phyloP scores from a whole-genome alignment of 2,329 filamentous ascomycete genomes.

The Aspergillus tanneri region DNA sequence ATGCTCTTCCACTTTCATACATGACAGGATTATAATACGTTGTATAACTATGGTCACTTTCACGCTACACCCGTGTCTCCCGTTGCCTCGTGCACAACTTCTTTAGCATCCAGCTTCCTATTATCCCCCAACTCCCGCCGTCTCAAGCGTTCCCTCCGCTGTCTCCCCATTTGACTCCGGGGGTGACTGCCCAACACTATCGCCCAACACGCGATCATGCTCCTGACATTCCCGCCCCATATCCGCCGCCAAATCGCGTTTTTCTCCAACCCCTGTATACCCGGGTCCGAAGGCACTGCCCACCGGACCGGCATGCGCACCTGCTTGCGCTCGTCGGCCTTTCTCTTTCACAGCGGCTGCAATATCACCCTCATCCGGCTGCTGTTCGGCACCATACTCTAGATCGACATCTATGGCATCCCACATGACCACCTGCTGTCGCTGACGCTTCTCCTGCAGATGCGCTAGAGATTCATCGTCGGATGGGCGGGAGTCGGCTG shows the following conservation, averaged over 20 bases:
- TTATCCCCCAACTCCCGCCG: constrained; percentile 29
- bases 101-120: constrained; percentile 29
- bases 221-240: constrained; percentile 36
- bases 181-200: constrained; percentile 25
- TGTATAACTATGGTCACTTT: not conserved
- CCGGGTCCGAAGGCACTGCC: constrained; percentile 31
- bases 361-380: constrained; percentile 37
- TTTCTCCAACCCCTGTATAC: constrained; percentile 33
- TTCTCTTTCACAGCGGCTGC: constrained; percentile 31
- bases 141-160: constrained; percentile 27
- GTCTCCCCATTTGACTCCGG: constrained; percentile 18
- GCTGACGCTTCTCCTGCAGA: constrained; percentile 18
- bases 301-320: constrained; percentile 37
- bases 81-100: constrained; percentile 27
- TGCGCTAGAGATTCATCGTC: constrained; percentile 25
- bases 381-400: constrained; percentile 39
- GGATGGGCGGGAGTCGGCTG: constrained; percentile 29
- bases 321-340: constrained; percentile 27
- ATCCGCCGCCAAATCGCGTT: constrained; percentile 31
- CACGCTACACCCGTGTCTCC: constrained; percentile 9
- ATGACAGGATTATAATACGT: constrained; percentile 2
- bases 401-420: constrained; percentile 28
- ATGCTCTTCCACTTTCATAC: not conserved
- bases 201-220: constrained; percentile 34
- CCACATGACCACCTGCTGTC: constrained; percentile 18